Evolutionary conservation across 2,329 filamentous ascomycete genomes (phyloP), one percentile per base, ranked within the genome.

Genomic region (Bimuria novae-zelandiae): DNA sequence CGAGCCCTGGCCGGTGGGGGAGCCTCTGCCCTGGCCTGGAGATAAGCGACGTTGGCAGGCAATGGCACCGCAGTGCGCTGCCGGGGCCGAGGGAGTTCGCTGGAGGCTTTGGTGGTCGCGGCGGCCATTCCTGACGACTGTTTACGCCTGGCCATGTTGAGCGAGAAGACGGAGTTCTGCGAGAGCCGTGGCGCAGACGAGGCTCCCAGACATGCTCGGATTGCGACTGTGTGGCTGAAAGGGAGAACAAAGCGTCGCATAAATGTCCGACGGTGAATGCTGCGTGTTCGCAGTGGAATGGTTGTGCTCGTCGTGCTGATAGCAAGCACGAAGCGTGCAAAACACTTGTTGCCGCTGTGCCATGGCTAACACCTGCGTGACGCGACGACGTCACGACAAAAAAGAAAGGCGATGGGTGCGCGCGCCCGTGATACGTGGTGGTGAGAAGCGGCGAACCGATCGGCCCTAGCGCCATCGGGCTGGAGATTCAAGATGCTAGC

Each of bases 91-190:
- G 29, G 29, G 11, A 25, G 21, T 16, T 42, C 7, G 19, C 47
- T 43, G 16, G 51, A 54, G 41, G 55, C 54, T 32, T 52, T 46
- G 44, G 56, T 14, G 30, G n/a, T n/a, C n/a, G 51, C 52, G 12
- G 65, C 59, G 59, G 62, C 58, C 54, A 54, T 54, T 36, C 49
- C 61, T 36, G 62, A 55, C 22, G 67, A 67, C 30, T n/a, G n/a
- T n/a, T 64, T 72, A 19, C 70, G 65, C 59, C 23, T 49, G 40
- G 64, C 60, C 68, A 72, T 72, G 29, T 27, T 32, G 19, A 46
- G 29, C 33, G 55, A 32, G 42, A 25, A 54, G 48, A 23, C 52
- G 19, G 43, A 49, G 22, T 44, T 43, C 22, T 45, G 49, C 57
- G 42, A 32, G 45, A 49, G 52, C 16, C 57, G 55, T 40, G 49